A percentile compares a stretch with the other conserved stretches of the same genome.
Evolutionary conservation across 2,329 filamentous ascomycete genomes (phyloP).

Genomic region (Aureobasidium namibiae): DNA sequence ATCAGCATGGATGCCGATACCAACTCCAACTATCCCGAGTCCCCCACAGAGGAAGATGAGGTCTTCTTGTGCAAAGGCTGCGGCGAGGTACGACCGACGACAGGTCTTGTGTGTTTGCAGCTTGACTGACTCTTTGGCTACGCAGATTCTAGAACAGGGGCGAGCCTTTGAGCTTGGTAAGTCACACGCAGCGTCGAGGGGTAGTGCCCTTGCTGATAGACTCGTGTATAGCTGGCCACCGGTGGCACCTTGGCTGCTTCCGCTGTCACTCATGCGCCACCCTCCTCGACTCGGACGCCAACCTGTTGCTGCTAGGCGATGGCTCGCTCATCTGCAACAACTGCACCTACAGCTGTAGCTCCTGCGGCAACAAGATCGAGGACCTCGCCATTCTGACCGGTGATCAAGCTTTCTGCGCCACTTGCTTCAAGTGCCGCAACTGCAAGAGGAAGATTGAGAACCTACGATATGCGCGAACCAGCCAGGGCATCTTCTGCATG

Average conservation of each 20-base stretch:
- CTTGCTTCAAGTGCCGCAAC: conserved; percentile 94
- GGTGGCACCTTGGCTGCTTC: conserved; percentile 99
- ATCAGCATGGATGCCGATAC: conserved; percentile 3
- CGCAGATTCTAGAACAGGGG: conserved; percentile 90
- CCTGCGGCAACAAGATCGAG: conserved; percentile 95
- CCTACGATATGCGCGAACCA: conserved; percentile 90
- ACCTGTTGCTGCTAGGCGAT: conserved; percentile 91
- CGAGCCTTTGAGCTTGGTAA: conserved; percentile 95
- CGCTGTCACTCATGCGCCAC: conserved; percentile 93
- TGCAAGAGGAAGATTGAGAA: conserved; percentile 99
- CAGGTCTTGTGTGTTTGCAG: not conserved
- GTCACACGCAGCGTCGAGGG: conserved; percentile 25
- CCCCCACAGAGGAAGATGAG: conserved; percentile 64
- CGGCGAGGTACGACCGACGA: conserved; percentile 61
- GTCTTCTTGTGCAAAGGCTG: conserved; percentile 85
- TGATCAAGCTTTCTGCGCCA: conserved; percentile 95
- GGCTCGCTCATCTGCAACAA: conserved; percentile 98
- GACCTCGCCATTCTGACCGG: conserved; percentile 95
- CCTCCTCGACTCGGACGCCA: conserved; percentile 94
- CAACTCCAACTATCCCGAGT: conserved; percentile 37
- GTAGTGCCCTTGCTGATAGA: conserved; percentile 24
- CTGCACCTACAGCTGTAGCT: conserved; percentile 97
- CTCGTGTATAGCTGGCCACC: conserved; percentile 64
- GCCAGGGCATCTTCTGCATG: conserved; percentile 99
- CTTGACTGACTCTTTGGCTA: conserved; percentile 6